Evolutionary conservation across 1,139 yeast genomes (phyloP).

Genomic region (Saccharomyces pastorianus): DNA sequence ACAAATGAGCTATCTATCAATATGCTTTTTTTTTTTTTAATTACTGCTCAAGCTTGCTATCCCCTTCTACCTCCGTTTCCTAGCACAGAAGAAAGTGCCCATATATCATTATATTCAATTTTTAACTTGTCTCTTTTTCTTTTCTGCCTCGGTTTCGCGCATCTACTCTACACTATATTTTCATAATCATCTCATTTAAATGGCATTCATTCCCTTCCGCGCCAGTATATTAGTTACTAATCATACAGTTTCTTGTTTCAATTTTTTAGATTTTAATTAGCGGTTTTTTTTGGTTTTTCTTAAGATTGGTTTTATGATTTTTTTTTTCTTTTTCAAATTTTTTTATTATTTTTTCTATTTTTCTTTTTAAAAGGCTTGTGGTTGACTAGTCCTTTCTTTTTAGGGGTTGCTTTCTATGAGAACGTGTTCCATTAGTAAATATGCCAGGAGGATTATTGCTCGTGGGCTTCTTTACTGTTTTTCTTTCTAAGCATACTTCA

Average conservation of each 20-base stretch:
- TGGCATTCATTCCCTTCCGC: not conserved
- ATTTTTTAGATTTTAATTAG: not conserved
- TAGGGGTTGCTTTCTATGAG: constrained; percentile 5
- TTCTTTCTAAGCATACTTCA: constrained; percentile 23
- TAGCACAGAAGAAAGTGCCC: not conserved
- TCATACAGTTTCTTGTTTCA: not conserved
- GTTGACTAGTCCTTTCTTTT: constrained; percentile 8
- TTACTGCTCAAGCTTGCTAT: constrained; percentile 3
- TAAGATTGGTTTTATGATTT: not conserved
- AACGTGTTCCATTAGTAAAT: constrained; percentile 4
- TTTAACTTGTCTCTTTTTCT: not conserved
- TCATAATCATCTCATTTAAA: not conserved
- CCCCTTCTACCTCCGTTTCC: not conserved
- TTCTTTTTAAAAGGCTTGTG: not conserved
- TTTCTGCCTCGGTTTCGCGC: not conserved
- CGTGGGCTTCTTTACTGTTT: constrained; percentile 19
- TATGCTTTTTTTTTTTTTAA: not conserved
- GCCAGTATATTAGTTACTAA: not conserved
- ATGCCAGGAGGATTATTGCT: not conserved
- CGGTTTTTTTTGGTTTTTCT: not conserved
- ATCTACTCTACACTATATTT: not conserved
- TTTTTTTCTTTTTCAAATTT: not conserved
- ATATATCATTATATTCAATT: not conserved
- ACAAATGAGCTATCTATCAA: not conserved
- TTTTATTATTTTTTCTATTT: not conserved